Evolutionary conservation across 2,329 filamentous ascomycete species (phyloP).

Genomic region (Dactylellina leptospora): DNA sequence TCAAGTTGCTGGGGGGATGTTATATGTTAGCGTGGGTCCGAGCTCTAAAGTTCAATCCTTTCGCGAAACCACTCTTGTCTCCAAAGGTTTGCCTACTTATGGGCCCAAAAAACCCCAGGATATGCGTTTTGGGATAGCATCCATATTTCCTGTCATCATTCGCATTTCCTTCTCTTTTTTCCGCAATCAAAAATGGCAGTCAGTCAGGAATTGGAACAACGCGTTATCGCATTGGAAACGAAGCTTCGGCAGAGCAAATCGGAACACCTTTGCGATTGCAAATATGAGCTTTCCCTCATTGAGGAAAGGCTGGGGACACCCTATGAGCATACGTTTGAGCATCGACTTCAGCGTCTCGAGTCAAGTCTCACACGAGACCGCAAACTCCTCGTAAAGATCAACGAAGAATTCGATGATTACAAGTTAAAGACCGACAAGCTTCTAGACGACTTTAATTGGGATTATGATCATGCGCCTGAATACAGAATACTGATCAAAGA

Average conservation of each 20-base stretch:
- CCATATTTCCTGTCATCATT: too few relatives aligned
- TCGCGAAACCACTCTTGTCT: too few relatives aligned
- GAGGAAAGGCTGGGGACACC: slow-evolving; percentile 37
- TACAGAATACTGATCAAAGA: slow-evolving; percentile 7
- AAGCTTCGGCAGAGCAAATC: slow-evolving; percentile 44
- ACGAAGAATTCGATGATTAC: slow-evolving; percentile 28
- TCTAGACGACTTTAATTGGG: slow-evolving; percentile 27
- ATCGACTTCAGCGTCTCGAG: slow-evolving; percentile 15
- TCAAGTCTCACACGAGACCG: slow-evolving; percentile 25
- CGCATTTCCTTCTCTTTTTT: too few relatives aligned
- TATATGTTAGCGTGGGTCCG: neutral
- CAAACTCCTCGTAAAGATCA: slow-evolving; percentile 10
- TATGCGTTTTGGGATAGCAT: too few relatives aligned
- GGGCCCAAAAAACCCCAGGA: too few relatives aligned
- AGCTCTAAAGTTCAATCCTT: neutral
- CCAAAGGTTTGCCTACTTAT: too few relatives aligned
- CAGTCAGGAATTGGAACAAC: slow-evolving; percentile 21
- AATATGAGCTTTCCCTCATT: slow-evolving; percentile 45
- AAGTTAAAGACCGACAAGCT: slow-evolving; percentile 15
- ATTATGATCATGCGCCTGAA: too few relatives aligned
- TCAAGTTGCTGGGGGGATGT: slow-evolving; percentile 22
- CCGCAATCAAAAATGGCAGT: too few relatives aligned
- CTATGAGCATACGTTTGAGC: slow-evolving; percentile 34
- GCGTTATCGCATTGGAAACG: slow-evolving; percentile 43
- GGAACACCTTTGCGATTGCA: slow-evolving; percentile 47